Base-by-base conservation (phyloP, 768 basidiomycete genomes). In the Punctularia strigosozonata region DNA sequence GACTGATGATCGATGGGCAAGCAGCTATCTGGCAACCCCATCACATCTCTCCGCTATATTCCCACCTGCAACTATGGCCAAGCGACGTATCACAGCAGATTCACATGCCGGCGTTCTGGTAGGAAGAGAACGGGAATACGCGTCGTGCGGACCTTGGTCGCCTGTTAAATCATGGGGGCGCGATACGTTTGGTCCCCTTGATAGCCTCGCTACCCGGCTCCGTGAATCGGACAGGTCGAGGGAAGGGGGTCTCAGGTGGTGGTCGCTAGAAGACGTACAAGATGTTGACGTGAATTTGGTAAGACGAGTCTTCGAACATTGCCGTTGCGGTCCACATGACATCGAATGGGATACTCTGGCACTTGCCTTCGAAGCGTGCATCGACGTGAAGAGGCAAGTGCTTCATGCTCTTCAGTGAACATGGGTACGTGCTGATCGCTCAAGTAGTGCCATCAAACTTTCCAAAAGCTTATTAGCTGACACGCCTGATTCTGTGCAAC, bases 121-220 rank as follows among this genome's bases (percentile, higher is more conserved):
- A 24, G 86, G 83, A 8, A 63, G 68, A 40, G 78, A 86, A 50
- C 68, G 68, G 48, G 67, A 73, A 46, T 78, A 80, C 42, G 50
- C n/a, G n/a, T n/a, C n/a, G n/a, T n/a, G 53, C n/a, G 63, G 63
- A 24, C 66, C 71, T 2, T 82, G 81, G 57, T 78, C 80, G 8
- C 79, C 77, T 14, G 61, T 87, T 38, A 78, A 75, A 45, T 65
- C 65, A 36, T 89, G 86, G 85, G 56, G 66, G 2, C 60, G 58
- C 43, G 67, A 63, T 21, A 68, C 69, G 5, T 47, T 82, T 31
- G 66, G 57, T 6, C 73, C 75, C 8, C 52, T 87, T 33, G 82
- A 84, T 15, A 59, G 52, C 36, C 40, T 59, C n/a, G n/a, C n/a
- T n/a, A n/a, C n/a, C n/a, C n/a, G 8, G 8, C 19, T 34, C 8